phyloP scores from a whole-genome alignment of 257 asterid species.

The Petunia axillaris region DNA sequence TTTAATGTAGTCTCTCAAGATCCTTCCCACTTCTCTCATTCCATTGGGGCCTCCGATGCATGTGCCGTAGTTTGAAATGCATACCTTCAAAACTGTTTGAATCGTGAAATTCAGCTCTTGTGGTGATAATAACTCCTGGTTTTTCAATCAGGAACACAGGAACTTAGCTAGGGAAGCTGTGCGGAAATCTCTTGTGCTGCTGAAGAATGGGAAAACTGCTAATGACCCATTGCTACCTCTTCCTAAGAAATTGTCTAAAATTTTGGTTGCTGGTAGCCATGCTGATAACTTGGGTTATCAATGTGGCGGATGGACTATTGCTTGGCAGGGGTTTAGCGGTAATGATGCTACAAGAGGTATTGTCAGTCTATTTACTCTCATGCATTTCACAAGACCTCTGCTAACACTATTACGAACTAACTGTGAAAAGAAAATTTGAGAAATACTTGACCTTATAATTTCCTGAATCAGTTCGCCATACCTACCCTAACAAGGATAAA shows the following conservation, averaged over 20 bases:
- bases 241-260: slow-evolving; percentile 64
- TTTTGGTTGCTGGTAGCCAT: slow-evolving; percentile 81
- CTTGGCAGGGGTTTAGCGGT: slow-evolving; percentile 87
- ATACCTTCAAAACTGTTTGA: neutral
- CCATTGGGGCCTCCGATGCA: neutral
- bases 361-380: slow-evolving; percentile 10
- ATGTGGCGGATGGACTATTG: slow-evolving; percentile 94
- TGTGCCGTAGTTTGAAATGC: neutral
- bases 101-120: neutral
- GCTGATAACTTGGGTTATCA: slow-evolving; percentile 91
- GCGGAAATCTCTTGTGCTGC: slow-evolving; percentile 80
- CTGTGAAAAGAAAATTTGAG: too few relatives aligned
- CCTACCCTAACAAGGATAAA: neutral
- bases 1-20: neutral
- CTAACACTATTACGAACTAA: neutral
- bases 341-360: slow-evolving; percentile 67
- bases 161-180: slow-evolving; percentile 85
- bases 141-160: slow-evolving; percentile 68
- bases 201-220: slow-evolving; percentile 75
- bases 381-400: neutral
- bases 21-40: neutral
- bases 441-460: neutral
- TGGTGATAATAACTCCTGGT: slow-evolving; percentile 5
- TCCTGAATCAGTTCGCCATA: neutral
- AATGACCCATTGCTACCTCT: slow-evolving; percentile 64